Conservation (phyloP, 768 basidiomycete genomes). For the Austroboletus eburneus region DNA sequence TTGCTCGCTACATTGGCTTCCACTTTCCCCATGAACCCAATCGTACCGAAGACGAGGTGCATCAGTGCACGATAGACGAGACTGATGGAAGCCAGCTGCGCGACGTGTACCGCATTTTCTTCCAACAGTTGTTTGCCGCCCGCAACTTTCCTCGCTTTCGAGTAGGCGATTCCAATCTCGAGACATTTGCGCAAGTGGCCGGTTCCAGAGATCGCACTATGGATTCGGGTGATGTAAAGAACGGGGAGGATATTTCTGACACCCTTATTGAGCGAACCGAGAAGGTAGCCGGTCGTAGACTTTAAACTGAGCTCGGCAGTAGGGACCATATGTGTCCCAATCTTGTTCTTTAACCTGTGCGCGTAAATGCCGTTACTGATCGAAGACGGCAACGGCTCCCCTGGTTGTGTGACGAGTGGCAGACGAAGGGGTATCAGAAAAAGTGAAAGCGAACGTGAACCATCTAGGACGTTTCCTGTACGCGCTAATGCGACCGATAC, state of each 20-base stretch:
- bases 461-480: constrained; percentile 51
- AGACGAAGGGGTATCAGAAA: constrained; percentile 64
- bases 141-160: constrained; percentile 53
- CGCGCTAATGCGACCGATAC: constrained; percentile 70
- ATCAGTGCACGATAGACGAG: constrained; percentile 62
- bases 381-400: constrained; percentile 39
- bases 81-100: constrained; percentile 56
- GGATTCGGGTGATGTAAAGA: constrained; percentile 72
- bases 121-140: constrained; percentile 46
- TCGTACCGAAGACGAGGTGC: constrained; percentile 59
- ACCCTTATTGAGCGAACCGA: constrained; percentile 56
- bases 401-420: constrained; percentile 44
- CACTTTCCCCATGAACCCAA: constrained; percentile 54
- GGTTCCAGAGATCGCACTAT: constrained; percentile 54
- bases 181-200: constrained; percentile 60
- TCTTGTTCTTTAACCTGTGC: constrained; percentile 75
- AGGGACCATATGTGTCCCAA: constrained; percentile 69
- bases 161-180: constrained; percentile 61
- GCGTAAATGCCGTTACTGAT: constrained; percentile 62
- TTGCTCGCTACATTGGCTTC: constrained; percentile 51
- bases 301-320: constrained; percentile 71
- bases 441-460: constrained; percentile 66
- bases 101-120: constrained; percentile 59
- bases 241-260: constrained; percentile 66
- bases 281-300: constrained; percentile 55